phyloP scores from a whole-genome alignment of 2,329 filamentous ascomycete species.

The Coccinonectria pachysandricola region DNA sequence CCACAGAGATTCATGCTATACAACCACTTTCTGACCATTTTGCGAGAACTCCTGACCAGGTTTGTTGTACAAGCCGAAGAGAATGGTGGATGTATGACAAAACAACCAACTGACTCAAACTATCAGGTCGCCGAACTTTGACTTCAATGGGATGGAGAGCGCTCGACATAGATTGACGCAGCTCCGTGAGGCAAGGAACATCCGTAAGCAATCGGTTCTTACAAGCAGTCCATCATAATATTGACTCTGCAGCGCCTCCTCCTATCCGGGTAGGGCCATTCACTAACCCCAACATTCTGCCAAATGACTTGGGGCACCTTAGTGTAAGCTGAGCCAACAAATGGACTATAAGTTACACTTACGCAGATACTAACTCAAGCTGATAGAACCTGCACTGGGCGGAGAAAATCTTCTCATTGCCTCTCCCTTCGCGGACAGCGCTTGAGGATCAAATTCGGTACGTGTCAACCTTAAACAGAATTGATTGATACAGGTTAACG shows the following conservation, averaged over 20 bases:
- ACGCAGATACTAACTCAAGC: slow-evolving; percentile 4
- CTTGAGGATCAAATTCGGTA: slow-evolving; percentile 32
- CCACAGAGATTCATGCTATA: slow-evolving; percentile 45
- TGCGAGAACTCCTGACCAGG: slow-evolving; percentile 43
- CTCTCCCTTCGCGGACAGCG: slow-evolving; percentile 39
- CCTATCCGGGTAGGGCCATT: slow-evolving; percentile 24
- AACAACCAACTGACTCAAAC: slow-evolving; percentile 9
- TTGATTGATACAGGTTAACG: slow-evolving; percentile 6
- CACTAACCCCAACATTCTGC: no score
- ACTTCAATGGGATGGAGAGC: slow-evolving; percentile 43
- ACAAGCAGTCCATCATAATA: neutral
- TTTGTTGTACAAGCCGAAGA: slow-evolving; percentile 25
- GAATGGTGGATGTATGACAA: neutral
- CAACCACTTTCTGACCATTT: slow-evolving; percentile 40
- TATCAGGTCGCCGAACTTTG: slow-evolving; percentile 37
- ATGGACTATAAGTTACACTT: neutral
- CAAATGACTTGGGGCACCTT: no score
- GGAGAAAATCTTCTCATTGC: slow-evolving; percentile 47
- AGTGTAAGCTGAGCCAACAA: slow-evolving; percentile 8
- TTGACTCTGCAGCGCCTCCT: slow-evolving; percentile 23
- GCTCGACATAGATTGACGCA: slow-evolving; percentile 38
- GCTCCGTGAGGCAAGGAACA: slow-evolving; percentile 41
- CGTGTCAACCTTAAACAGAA: slow-evolving; percentile 6
- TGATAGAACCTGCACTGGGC: slow-evolving; percentile 47
- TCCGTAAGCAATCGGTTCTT: slow-evolving; percentile 33